Evolutionary conservation across 139 green algal species (phyloP), one percentile per base, ranked within the genome.

Genomic region (Mesotaenium endlicherianum): DNA sequence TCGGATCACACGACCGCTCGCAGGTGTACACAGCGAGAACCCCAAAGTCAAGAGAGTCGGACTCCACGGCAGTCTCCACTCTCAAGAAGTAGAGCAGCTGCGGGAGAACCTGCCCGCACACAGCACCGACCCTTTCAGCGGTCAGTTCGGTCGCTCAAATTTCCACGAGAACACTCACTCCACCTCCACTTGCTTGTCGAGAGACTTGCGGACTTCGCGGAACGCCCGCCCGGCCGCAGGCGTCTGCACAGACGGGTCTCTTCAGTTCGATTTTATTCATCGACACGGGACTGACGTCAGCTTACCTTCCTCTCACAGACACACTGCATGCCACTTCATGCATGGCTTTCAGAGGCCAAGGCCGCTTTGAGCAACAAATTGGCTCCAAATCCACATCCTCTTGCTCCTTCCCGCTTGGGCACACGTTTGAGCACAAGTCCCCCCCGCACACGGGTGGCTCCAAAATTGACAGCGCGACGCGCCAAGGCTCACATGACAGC

Each of bases 21-120:
- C 60, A 72, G 43, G 43, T 38, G 11, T 72, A 72, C 6, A 72
- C 11, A 5, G 60, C 60, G 43, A 72, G 41, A 6, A 38, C 43
- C 17, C 60, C 60, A 72, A 72, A 72, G 11, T 72, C 60, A 36
- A 72, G 43, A 11, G 60, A 72, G 11, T 72, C 60, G 36, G 6
- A 36, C 8, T 72, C 11, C n/a, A n/a, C n/a, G 60, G 6, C 11
- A 11, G 36, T 72, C 41, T 72, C 60, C 60, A 72, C 60, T 14
- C 43, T 72, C 6, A 72, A 11, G 60, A 47, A 72, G 60, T 72
- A 72, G 11, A 72, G 60, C 60, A 72, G 11, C 60, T 72, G 60
- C 8, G 60, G 60, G 5, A 72, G 11, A 36, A 72, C 60, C 60
- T 72, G 60, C 60, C 41, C 8, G n/a, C n/a, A n/a, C n/a, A n/a